These are phyloP conservation scores for Cyberlindnera subsufficiens DNA, from an alignment of 805 yeast species.

Conservation along the genomic window DNA sequence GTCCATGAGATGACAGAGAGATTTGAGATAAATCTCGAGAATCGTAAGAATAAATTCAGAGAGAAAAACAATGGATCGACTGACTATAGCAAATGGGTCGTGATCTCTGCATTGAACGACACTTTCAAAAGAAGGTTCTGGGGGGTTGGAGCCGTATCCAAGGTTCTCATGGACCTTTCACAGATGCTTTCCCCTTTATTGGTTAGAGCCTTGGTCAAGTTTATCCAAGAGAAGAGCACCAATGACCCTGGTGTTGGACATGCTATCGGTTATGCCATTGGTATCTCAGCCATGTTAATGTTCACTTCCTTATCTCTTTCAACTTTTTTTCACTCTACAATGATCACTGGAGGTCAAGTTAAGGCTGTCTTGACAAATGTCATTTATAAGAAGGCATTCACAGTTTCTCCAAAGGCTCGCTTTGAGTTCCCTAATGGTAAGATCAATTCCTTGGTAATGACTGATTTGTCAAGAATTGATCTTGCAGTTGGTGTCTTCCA, in stretches of 20 bases:
- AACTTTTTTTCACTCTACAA: conserved; percentile 57
- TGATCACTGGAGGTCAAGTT: conserved; percentile 62
- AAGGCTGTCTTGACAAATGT: conserved; percentile 70
- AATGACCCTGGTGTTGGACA: conserved; percentile 37
- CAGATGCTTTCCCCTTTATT: conserved; percentile 60
- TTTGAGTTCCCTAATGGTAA: conserved; percentile 60
- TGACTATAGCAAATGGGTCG: conserved; percentile 17
- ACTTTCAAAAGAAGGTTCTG: conserved; percentile 29
- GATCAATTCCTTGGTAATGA: conserved; percentile 72
- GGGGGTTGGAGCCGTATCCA: conserved; percentile 25
- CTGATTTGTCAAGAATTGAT: conserved; percentile 78
- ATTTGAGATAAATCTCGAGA: conserved; percentile 28
- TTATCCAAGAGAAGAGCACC: conserved; percentile 46
- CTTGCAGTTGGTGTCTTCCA: conserved; percentile 68
- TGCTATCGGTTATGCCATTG: conserved; percentile 77
- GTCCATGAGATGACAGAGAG: conserved; percentile 29
- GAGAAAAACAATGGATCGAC: conserved; percentile 20
- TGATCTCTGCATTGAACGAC: conserved; percentile 29
- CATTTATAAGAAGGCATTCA: conserved; percentile 62
- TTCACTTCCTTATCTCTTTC: conserved; percentile 45
- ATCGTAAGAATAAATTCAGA: conserved; percentile 21
- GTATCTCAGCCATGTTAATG: conserved; percentile 52
- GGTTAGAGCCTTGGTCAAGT: conserved; percentile 57
- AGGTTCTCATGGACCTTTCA: conserved; percentile 26
- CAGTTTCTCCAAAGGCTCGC: conserved; percentile 50